Conservation (phyloP, 2,329 filamentous ascomycete species). For the Ceratocystis albifundus region DNA sequence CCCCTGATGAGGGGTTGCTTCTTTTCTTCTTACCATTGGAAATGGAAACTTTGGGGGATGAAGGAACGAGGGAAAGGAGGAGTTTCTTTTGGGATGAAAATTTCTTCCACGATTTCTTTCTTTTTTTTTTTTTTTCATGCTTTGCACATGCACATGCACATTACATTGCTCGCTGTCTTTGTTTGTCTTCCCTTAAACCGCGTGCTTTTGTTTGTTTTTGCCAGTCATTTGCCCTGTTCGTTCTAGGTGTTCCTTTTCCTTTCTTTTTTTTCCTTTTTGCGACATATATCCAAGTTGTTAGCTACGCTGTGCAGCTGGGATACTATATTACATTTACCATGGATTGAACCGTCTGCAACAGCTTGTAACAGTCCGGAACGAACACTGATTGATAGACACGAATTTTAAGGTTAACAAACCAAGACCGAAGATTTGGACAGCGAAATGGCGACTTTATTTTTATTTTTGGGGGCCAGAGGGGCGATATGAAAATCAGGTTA, state of each 20-base stretch:
- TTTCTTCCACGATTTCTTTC: conserved; percentile 8
- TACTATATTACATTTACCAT: conserved; percentile 1
- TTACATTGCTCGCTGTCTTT: neutral
- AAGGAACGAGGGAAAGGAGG: neutral
- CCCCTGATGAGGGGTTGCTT: neutral
- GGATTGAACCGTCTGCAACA: conserved; percentile 5
- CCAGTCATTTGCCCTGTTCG: neutral
- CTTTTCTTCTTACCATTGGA: neutral
- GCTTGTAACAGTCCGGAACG: no score
- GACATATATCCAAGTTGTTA: conserved; percentile 7
- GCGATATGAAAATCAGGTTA: no score
- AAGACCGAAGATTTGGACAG: no score
- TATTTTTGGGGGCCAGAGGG: no score
- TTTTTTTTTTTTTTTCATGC: conserved; percentile 13
- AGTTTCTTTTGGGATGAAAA: neutral
- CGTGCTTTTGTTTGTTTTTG: neutral
- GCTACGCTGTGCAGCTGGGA: neutral
- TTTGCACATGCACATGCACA: conserved; percentile 2
- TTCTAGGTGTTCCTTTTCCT: conserved; percentile 3
- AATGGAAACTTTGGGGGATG: neutral
- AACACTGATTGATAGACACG: no score
- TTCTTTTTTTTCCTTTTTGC: no score
- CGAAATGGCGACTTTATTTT: no score
- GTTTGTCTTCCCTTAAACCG: conserved; percentile 3
- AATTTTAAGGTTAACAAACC: no score